phyloP scores from a whole-genome alignment of 257 asterid genomes.

The Nicotiana noctiflora region DNA sequence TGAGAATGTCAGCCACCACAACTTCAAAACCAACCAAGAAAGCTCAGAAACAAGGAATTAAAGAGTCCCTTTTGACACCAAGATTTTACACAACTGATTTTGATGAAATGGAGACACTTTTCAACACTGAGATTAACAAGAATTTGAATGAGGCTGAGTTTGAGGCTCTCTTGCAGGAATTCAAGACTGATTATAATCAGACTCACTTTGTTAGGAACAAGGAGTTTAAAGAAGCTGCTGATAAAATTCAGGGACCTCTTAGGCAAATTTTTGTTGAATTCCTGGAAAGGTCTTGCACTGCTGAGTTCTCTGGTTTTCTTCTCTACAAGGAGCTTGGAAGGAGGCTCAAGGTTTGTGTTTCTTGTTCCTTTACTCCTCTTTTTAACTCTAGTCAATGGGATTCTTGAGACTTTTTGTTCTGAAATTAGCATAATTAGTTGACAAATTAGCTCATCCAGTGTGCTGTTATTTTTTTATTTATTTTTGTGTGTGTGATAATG shows the following conservation, averaged over 20 bases:
- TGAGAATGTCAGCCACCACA: slow-evolving; percentile 60
- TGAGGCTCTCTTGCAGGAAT: slow-evolving; percentile 80
- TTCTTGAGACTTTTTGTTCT: not conserved
- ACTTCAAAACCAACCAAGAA: slow-evolving; percentile 34
- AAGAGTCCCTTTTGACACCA: slow-evolving; percentile 67
- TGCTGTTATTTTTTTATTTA: not conserved
- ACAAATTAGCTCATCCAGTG: not conserved
- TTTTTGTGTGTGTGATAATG: not conserved
- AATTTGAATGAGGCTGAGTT: slow-evolving; percentile 79
- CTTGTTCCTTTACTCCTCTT: not conserved
- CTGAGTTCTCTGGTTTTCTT: slow-evolving; percentile 95
- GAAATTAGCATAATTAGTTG: not conserved
- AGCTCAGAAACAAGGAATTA: slow-evolving; percentile 43
- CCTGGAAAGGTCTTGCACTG: slow-evolving; percentile 91
- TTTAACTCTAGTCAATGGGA: not conserved
- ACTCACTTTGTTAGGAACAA: slow-evolving; percentile 87
- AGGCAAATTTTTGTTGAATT: slow-evolving; percentile 81
- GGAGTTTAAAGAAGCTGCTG: slow-evolving; percentile 92
- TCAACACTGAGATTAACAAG: slow-evolving; percentile 87
- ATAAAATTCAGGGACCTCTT: slow-evolving; percentile 67
- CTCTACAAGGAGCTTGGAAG: slow-evolving; percentile 86
- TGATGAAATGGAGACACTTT: slow-evolving; percentile 94
- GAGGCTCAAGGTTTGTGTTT: slow-evolving; percentile 63
- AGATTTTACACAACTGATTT: slow-evolving; percentile 91
- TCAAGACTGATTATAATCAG: slow-evolving; percentile 97